These are phyloP conservation scores for Boletus bicolor DNA, from an alignment of 768 basidiomycete genomes.

Conservation along the genomic window DNA sequence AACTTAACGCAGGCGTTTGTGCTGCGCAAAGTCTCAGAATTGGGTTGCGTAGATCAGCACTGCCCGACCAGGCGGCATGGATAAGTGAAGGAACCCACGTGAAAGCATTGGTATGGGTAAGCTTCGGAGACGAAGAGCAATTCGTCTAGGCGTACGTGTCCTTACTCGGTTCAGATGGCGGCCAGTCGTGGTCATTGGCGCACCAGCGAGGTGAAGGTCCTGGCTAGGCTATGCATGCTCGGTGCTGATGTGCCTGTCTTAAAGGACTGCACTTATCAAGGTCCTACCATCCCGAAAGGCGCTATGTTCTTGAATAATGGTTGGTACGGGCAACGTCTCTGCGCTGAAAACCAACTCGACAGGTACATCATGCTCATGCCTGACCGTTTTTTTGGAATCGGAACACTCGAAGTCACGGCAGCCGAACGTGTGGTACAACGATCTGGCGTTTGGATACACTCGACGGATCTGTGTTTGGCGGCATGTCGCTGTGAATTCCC, in stretches of 20 bases:
- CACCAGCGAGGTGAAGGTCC: constrained; percentile 1
- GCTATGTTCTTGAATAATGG: constrained; percentile 6
- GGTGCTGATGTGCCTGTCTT: not conserved
- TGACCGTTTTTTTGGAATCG: no score
- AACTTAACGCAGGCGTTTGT: no score
- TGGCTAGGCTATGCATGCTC: not conserved
- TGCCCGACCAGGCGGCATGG: no score
- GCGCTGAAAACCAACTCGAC: not conserved
- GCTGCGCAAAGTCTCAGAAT: no score
- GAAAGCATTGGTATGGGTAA: no score
- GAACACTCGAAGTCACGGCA: no score
- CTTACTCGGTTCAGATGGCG: constrained; percentile 2
- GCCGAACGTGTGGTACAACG: constrained; percentile 6
- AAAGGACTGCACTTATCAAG: not conserved
- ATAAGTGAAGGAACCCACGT: no score
- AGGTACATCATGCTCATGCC: constrained; percentile 14
- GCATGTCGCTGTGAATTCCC: constrained; percentile 2
- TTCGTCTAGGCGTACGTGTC: not conserved
- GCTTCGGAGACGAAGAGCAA: no score
- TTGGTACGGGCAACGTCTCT: not conserved
- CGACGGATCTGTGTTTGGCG: constrained; percentile 10
- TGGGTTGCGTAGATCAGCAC: no score
- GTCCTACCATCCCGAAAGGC: constrained; percentile 2
- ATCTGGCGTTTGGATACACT: constrained; percentile 12
- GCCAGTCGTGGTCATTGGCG: constrained; percentile 4